Base-by-base conservation (phyloP, 345 rosid genomes). In the Gossypium turneri region DNA sequence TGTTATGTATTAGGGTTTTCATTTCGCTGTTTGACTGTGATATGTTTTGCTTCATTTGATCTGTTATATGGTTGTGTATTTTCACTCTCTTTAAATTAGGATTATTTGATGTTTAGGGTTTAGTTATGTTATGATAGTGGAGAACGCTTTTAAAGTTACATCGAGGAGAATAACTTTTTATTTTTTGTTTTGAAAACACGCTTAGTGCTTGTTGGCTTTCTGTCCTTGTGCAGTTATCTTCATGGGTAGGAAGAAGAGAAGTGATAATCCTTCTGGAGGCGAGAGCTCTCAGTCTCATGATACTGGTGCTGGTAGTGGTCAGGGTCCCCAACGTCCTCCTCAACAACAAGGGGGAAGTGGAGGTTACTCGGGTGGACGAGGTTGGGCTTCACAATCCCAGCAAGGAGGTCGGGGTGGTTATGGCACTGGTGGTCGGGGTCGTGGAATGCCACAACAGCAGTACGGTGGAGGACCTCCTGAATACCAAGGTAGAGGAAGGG, bases 231-330 rank as follows among this genome's bases (percentile, higher is more conserved):
- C 77, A 84, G 91, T 2, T 67, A n/a, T 64, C 81, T 78, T 51
- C 15, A 94, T 92, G 97, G 93, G 79, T 78, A 83, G 92, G 81
- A 94, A 94, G 95, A 91, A 76, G 80, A 88, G 90, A 82, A 81
- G 86, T 9, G 94, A 86, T 9, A 76, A 20, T 79, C 81, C 89
- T 63, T 64, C 84, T 8, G 75, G 84, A n/a, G 90, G 94, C 16
- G 97, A 92, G 82, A 82, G 92, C 70, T 88, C 97, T 48, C 89
- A 76, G 73, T 45, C 92, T n/a, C 94, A 84, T 53, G 95, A 87
- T 80, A 22, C 59, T 29, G 79, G 83, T 74, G 74, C 68, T 41
- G 86, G 76, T 53, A 25, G 84, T 57, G 90, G 90, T 58, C 90
- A 85, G 45, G 90, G 88, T 69, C 62, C 89, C 24, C 88, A 81